These are phyloP conservation scores for Mucor indicus DNA, from an alignment of 371 early-diverging fungal species.

Conservation along the genomic window DNA sequence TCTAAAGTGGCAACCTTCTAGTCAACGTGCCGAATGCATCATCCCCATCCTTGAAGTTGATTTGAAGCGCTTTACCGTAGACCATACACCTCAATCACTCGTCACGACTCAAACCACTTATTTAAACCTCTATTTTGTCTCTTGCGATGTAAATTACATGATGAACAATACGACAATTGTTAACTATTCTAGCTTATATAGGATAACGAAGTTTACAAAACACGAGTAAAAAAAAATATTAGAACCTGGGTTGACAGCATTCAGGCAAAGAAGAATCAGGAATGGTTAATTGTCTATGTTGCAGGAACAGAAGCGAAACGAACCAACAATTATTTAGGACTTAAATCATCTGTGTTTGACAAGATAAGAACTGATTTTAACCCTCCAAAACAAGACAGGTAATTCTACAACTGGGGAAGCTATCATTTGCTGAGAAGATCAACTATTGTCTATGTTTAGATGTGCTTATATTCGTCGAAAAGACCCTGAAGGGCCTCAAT, in stretches of 20 bases:
- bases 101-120: constrained; percentile 64
- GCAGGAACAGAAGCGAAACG: constrained; percentile 64
- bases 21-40: constrained; percentile 59
- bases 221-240: constrained; percentile 69
- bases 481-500: constrained; percentile 58
- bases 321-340: constrained; percentile 60
- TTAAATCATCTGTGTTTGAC: constrained; percentile 77
- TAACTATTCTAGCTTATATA: constrained; percentile 9
- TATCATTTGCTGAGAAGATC: not conserved
- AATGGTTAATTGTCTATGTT: constrained; percentile 90
- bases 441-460: constrained; percentile 23
- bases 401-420: not conserved
- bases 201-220: constrained; percentile 86
- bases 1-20: constrained; percentile 80
- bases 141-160: constrained; percentile 63
- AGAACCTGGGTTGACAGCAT: constrained; percentile 81
- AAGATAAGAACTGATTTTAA: constrained; percentile 87
- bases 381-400: constrained; percentile 69
- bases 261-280: constrained; percentile 80
- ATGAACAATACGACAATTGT: not conserved
- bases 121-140: constrained; percentile 79
- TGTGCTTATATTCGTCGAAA: constrained; percentile 60
- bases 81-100: constrained; percentile 52
- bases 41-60: constrained; percentile 67
- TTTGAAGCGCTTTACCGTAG: constrained; percentile 59